Percentiles rank a stretch among this genome's conserved stretches.
These are phyloP conservation scores for Raffaelea arxii DNA, from an alignment of 2,329 filamentous ascomycete genomes.

Conservation along the genomic window DNA sequence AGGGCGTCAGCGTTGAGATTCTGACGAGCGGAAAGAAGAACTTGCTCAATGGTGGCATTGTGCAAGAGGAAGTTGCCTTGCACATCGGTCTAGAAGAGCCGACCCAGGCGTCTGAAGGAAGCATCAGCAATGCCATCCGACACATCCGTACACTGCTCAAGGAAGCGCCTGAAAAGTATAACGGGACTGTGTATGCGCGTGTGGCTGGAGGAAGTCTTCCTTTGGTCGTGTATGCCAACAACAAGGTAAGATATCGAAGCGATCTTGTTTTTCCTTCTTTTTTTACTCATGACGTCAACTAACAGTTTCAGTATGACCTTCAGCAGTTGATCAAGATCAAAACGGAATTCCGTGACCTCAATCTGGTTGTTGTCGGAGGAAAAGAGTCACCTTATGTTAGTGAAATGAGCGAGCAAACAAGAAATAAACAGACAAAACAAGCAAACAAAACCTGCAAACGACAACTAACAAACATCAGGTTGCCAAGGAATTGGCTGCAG, in stretches of 20 bases:
- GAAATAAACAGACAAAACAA: too few relatives aligned
- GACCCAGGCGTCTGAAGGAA: conserved; percentile 19
- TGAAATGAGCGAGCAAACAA: too few relatives aligned
- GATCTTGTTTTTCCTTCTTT: too few relatives aligned
- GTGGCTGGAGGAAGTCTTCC: conserved; percentile 27
- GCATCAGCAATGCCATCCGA: conserved; percentile 17
- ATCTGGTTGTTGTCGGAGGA: conserved; percentile 27
- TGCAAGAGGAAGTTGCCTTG: conserved; percentile 30
- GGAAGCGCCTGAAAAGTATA: conserved; percentile 20
- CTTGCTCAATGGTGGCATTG: conserved; percentile 29
- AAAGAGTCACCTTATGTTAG: conserved; percentile 28
- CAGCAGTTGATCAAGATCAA: conserved; percentile 29
- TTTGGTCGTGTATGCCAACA: conserved; percentile 28
- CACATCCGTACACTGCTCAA: conserved; percentile 26
- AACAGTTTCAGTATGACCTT: conserved; percentile 32
- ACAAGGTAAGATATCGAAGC: too few relatives aligned
- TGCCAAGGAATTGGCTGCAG: conserved; percentile 27
- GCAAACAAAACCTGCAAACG: too few relatives aligned
- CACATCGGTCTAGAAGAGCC: conserved; percentile 27
- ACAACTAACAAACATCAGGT: too few relatives aligned
- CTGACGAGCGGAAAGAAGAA: conserved; percentile 25
- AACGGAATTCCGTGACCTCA: conserved; percentile 21
- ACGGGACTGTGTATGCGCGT: conserved; percentile 23
- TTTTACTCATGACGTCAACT: too few relatives aligned
- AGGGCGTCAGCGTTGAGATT: conserved; percentile 33